Evolutionary conservation across 495 filamentous ascomycete species (phyloP).

Genomic region (Aspergillus incahuasiensis): DNA sequence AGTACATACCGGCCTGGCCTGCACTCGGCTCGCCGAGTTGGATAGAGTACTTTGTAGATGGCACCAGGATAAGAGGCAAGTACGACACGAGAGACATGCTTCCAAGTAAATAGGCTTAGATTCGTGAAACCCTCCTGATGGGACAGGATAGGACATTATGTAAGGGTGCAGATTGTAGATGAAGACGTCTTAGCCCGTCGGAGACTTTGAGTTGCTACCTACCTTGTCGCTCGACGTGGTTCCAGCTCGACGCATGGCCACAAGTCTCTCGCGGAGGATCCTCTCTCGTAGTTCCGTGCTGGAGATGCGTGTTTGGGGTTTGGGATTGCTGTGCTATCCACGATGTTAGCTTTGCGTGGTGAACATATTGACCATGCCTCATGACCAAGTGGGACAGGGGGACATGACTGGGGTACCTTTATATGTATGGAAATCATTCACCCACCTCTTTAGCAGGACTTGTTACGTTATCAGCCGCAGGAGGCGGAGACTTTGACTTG

Average conservation of each 20-base stretch:
- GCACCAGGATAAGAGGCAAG: not conserved
- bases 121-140: not conserved
- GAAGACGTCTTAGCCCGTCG: not conserved
- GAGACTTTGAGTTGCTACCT: slow-evolving; percentile 16
- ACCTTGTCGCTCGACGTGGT: slow-evolving; percentile 27
- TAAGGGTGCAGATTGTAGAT: not conserved
- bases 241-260: slow-evolving; percentile 42
- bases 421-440: slow-evolving; percentile 32
- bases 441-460: slow-evolving; percentile 45
- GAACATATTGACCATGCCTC: not conserved
- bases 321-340: slow-evolving; percentile 1
- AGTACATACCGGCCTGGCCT: too few species aligned
- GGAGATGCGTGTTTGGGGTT: slow-evolving; percentile 20
- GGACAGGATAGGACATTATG: not conserved
- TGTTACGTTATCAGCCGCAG: slow-evolving; percentile 24
- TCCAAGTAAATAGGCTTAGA: too few species aligned
- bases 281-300: slow-evolving; percentile 60
- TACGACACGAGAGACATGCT: not conserved
- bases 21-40: too few species aligned
- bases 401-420: slow-evolving; percentile 11
- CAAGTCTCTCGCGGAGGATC: slow-evolving; percentile 63
- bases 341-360: slow-evolving; percentile 10
- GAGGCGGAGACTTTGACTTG: slow-evolving; percentile 38
- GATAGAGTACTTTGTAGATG: too few species aligned
- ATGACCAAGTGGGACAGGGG: not conserved